phyloP scores from a whole-genome alignment of 2,329 filamentous ascomycete genomes.

The Aspergillus neoniger region DNA sequence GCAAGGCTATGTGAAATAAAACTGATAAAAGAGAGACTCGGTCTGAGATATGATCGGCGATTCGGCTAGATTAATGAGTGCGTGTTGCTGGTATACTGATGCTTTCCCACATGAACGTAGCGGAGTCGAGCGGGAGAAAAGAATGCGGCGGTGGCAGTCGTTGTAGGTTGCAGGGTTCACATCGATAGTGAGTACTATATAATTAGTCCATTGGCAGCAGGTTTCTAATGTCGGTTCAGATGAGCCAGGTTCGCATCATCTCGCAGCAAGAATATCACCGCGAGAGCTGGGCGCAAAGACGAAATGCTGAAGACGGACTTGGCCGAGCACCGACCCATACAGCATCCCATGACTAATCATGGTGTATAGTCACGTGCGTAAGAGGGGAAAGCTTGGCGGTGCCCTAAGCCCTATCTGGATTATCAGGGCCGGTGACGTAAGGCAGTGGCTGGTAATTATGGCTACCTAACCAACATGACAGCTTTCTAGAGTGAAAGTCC shows the following conservation, averaged over 20 bases:
- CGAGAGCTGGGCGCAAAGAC: slow-evolving; percentile 1
- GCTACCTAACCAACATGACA: too few species aligned
- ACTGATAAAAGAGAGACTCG: neutral
- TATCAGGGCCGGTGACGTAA: neutral
- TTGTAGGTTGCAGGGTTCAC: neutral
- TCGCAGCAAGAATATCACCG: slow-evolving; percentile 1
- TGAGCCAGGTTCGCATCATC: neutral
- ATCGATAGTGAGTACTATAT: neutral
- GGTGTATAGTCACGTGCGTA: neutral
- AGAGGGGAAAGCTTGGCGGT: neutral
- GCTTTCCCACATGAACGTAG: slow-evolving; percentile 1
- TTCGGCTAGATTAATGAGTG: neutral
- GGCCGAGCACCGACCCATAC: neutral
- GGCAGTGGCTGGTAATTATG: too few species aligned
- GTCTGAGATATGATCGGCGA: neutral
- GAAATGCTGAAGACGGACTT: neutral
- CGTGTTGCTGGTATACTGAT: neutral
- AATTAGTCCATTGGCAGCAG: neutral
- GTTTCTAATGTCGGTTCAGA: neutral
- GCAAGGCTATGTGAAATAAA: neutral
- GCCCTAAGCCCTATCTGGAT: slow-evolving; percentile 5
- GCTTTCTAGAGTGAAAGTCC: too few species aligned
- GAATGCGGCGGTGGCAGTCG: slow-evolving; percentile 9
- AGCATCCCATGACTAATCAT: neutral
- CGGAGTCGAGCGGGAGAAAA: slow-evolving; percentile 4